A percentile compares a stretch with the other conserved stretches of the same genome.
Conservation (phyloP, 73 alveolate genomes). For the Paramecium tetraurelia region DNA sequence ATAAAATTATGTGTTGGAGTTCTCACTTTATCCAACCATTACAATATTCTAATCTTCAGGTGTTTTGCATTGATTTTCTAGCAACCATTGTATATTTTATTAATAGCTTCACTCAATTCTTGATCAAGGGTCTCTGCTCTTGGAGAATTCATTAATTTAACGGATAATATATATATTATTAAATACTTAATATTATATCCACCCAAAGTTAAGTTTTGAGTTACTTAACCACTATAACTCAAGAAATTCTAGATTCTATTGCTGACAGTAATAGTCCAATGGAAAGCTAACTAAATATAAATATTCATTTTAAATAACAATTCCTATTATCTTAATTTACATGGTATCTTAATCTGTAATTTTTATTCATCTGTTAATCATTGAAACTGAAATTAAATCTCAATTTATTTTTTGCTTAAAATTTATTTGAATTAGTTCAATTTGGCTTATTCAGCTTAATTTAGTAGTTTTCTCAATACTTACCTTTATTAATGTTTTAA, state of each 20-base stretch:
- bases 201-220: not conserved
- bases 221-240: not conserved
- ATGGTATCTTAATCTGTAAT: not conserved
- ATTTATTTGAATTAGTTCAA: too few relatives aligned
- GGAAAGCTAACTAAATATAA: too few relatives aligned
- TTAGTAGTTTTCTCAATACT: too few relatives aligned
- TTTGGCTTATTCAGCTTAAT: too few relatives aligned
- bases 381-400: too few relatives aligned
- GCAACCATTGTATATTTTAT: not conserved
- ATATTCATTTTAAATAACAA: too few relatives aligned
- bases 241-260: not conserved
- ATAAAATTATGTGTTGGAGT: constrained; percentile 75
- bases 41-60: not conserved
- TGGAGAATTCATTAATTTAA: constrained; percentile 21
- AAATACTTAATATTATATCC: too few relatives aligned
- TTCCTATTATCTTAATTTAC: too few relatives aligned
- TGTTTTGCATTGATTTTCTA: constrained; percentile 1
- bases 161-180: not conserved
- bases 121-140: not conserved
- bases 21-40: constrained; percentile 37
- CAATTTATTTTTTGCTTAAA: too few relatives aligned
- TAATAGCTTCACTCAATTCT: not conserved
- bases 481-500: too few relatives aligned
- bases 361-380: not conserved
- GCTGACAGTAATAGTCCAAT: too few relatives aligned